Base-by-base conservation (phyloP, 2,329 filamentous ascomycete genomes). In the Endothia cerciana region DNA sequence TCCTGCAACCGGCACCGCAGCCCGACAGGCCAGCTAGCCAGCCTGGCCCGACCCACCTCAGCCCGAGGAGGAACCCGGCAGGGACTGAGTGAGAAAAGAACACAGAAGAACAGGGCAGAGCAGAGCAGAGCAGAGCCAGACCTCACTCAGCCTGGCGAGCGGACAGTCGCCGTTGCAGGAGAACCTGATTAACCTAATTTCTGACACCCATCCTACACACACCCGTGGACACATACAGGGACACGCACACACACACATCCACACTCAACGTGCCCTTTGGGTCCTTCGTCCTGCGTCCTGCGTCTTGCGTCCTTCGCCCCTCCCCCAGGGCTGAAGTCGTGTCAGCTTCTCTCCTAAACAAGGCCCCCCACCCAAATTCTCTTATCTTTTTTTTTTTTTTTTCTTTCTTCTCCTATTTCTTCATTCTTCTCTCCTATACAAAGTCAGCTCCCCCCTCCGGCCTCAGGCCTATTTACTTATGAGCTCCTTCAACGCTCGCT, bases 401-500 rank as follows among this genome's bases (percentile, higher is more conserved):
- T 5, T 43, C 33, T 25, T 3, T 13, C 13, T 8, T 57, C 10
- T 41, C 22, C 13, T 8, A 40, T 58, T 57, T 19, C 45, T 40
- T 58, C 25, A 4, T 19, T 58, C 60, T n/a, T 58, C 33, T 60
- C 49, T 43, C 59, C 51, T 55, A 30, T 64, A 62, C 58, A 68
- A 63, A 40, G 61, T 64, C 58, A n/a, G 71, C 73, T 68, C 71
- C 71, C 68, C n/a, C 72, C 71, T 68, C 71, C 67, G 70, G 72
- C 77, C 76, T 78, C 76, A 76, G 77, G 72, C 72, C 67, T 73
- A 72, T 58, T 71, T 76, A 80, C 82, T 80, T 83, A 91, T 91
- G 89, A 91, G 87, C 85, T 91, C 88, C 85, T 86, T 91, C 87
- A 92, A 91, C 84, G 87, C 87, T 78, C 88, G 90, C 80, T 87